Conservation (phyloP, 139 green algal species). For the Tetraselmis chui region DNA sequence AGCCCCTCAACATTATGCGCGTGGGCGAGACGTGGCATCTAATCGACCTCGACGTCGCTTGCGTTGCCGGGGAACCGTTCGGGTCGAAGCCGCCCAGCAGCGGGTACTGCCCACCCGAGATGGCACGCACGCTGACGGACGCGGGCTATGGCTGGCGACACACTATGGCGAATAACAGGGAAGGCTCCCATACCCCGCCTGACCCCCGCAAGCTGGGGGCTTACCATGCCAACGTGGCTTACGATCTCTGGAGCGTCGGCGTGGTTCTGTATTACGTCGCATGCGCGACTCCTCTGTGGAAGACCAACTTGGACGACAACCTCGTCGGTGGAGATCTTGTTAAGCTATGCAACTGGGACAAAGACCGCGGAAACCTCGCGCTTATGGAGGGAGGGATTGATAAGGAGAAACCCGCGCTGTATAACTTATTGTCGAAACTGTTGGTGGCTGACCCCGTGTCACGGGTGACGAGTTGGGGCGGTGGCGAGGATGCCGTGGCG, state of each 20-base stretch:
- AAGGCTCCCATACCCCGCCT: not conserved
- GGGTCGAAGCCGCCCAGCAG: not conserved
- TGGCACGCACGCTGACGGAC: not conserved
- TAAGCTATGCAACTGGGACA: not conserved
- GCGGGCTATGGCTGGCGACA: not conserved
- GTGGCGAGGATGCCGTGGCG: not conserved
- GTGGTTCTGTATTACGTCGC: not conserved
- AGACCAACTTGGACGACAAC: not conserved
- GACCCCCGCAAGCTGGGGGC: not conserved
- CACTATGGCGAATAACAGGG: not conserved
- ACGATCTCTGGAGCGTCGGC: not conserved
- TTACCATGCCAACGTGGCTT: not conserved
- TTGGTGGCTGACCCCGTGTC: not conserved
- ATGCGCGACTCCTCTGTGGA: not conserved
- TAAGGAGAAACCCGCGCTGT: not conserved
- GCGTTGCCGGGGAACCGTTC: not conserved
- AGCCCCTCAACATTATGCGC: not conserved
- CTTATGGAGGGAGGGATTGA: not conserved
- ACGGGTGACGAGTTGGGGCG: not conserved
- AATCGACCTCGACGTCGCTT: not conserved
- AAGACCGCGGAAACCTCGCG: not conserved
- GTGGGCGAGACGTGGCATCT: not conserved
- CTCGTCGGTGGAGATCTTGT: not conserved
- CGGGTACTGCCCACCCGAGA: not conserved
- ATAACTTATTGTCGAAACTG: not conserved